Base-by-base conservation (phyloP, 768 basidiomycete genomes). In the Russula emetica region DNA sequence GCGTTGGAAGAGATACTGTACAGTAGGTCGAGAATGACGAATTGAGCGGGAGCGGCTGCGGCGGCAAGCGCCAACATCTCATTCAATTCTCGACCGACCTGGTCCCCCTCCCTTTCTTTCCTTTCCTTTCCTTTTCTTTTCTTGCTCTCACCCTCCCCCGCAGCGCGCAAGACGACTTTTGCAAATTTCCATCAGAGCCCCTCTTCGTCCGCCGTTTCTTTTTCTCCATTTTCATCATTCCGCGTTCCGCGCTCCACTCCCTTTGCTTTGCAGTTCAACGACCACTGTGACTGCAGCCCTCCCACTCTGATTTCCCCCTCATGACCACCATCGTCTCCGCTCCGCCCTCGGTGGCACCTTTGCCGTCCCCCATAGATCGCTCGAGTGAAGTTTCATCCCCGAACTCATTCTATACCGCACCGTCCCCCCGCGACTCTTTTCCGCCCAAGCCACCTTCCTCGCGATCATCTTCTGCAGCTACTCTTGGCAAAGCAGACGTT, bases 391-490 rank as follows among this genome's bases (percentile, higher is more conserved):
- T 54, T 36, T 66, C 64, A 38, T 61, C 66, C 28, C 30, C 55
- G 1, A 55, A 60, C 50, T 66, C 66, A 5, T 66, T 65, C 55
- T 60, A 65, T 22, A 66, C 53, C 40, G 67, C 65, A 38, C 66
- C 34, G 60, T 49, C 58, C 49, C 20, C 49, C 49, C 40, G 28
- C 20, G 34, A 50, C 30, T 64, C 59, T 24, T 36, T 55, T 7
- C 9, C 63, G 13, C 38, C 54, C 51, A 64, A 49, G 22, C 44
- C 64, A 40, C 44, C 67, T 69, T 56, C 38, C 40, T 40, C 64
- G 59, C 57, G 51, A 61, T 57, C 68, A 69, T 71, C 55, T 50
- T 62, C 67, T 13, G 47, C 61, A 11, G 34, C 45, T 42, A 62
- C 67, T 3, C 55, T 63, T 26, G 63, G 67, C 24, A 38, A 51